A percentile compares a stretch with the other conserved stretches of the same genome.
Evolutionary conservation across 805 yeast species (phyloP).

Genomic region (Lipomyces yamadae): DNA sequence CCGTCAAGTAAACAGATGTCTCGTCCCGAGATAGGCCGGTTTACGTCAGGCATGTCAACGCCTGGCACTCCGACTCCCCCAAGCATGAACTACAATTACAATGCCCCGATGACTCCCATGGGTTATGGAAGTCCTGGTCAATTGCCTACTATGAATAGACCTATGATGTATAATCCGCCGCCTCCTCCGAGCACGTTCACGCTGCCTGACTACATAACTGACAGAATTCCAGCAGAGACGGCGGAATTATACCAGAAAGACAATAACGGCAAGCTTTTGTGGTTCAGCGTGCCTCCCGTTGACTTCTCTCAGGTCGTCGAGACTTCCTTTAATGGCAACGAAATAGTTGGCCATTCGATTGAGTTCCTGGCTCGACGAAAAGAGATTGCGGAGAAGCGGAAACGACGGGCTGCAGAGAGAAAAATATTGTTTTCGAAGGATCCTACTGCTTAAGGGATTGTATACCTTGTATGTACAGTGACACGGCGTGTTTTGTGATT

Average conservation of each 20-base stretch:
- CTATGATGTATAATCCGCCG: constrained; percentile 41
- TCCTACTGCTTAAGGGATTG: background rate
- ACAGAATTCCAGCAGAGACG: constrained; percentile 37
- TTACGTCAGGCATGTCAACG: constrained; percentile 20
- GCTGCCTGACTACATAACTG: constrained; percentile 42
- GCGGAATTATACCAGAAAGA: constrained; percentile 35
- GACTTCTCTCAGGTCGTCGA: constrained; percentile 26
- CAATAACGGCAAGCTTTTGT: constrained; percentile 36
- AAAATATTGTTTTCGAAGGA: constrained; percentile 10
- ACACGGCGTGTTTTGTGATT: background rate
- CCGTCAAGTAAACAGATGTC: constrained; percentile 8
- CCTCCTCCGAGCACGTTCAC: constrained; percentile 46
- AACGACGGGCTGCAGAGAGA: constrained; percentile 27
- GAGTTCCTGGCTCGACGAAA: constrained; percentile 31
- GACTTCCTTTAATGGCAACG: constrained; percentile 17
- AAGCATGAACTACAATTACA: constrained; percentile 11
- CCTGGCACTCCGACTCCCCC: constrained; percentile 27
- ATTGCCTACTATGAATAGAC: constrained; percentile 20
- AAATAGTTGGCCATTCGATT: constrained; percentile 29
- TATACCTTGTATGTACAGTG: background rate
- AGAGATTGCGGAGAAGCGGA: constrained; percentile 28
- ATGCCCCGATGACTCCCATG: constrained; percentile 9
- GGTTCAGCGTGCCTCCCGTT: constrained; percentile 42
- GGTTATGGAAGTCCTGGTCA: constrained; percentile 8
- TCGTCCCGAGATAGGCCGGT: constrained; percentile 26